These are phyloP conservation scores for Penicillium expansum DNA, from an alignment of 2,329 filamentous ascomycete species.

Conservation along the genomic window DNA sequence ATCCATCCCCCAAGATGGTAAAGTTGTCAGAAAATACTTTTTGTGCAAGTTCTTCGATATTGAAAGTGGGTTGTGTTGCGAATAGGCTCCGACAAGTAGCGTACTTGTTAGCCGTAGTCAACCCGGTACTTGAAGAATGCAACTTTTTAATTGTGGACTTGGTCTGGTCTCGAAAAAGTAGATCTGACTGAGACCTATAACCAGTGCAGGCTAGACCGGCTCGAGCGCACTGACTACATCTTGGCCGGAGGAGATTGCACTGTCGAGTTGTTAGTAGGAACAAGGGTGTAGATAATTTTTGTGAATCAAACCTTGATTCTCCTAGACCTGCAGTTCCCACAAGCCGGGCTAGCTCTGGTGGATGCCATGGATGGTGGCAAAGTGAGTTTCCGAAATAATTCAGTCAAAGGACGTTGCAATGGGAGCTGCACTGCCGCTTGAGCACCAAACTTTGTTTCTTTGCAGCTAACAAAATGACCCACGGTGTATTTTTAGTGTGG, in stretches of 20 bases:
- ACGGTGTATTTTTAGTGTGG: not conserved
- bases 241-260: constrained; percentile 2
- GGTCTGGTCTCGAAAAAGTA: constrained; percentile 5
- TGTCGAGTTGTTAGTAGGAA: not conserved
- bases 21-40: constrained; percentile 6
- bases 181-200: constrained; percentile 3
- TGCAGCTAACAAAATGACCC: not conserved
- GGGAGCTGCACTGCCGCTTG: not conserved
- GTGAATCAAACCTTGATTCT: constrained; percentile 4
- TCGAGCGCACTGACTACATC: constrained; percentile 5
- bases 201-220: not conserved
- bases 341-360: constrained; percentile 2
- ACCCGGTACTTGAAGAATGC: not conserved
- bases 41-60: not conserved
- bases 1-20: not conserved
- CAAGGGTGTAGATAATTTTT: too few relatives aligned
- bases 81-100: not conserved
- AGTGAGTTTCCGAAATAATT: not conserved
- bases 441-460: not conserved
- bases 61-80: not conserved
- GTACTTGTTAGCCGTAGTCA: not conserved
- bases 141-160: not conserved
- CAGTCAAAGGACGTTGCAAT: not conserved
- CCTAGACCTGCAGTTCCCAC: constrained; percentile 2
- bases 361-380: not conserved